A percentile compares a stretch with the other conserved stretches of the same genome.
Evolutionary conservation across 495 filamentous ascomycete genomes (phyloP).

Genomic region (Aeminium ludgeri): DNA sequence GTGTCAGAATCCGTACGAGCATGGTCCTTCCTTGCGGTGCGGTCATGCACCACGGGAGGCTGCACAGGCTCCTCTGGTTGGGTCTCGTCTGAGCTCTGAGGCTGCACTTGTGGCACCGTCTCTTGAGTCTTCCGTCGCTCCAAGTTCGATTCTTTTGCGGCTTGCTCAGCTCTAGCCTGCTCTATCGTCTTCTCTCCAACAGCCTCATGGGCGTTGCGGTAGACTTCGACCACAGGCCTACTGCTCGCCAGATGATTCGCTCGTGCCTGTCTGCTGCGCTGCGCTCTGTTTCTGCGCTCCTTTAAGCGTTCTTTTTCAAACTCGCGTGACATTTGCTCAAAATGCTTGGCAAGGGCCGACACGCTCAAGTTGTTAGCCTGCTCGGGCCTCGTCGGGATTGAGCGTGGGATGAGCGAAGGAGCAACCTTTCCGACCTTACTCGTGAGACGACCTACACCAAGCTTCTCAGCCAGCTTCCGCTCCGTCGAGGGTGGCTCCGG

Average conservation of each 20-base stretch:
- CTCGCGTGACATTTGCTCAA: constrained; percentile 88
- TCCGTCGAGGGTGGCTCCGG: constrained; percentile 9
- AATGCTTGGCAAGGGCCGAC: constrained; percentile 77
- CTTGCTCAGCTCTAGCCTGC: background rate
- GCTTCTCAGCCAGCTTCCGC: constrained; percentile 19
- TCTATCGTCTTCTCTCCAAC: constrained; percentile 48
- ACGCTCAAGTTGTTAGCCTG: constrained; percentile 45
- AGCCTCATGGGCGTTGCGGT: constrained; percentile 79
- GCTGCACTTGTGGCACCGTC: background rate
- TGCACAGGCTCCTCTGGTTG: background rate
- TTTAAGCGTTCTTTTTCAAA: constrained; percentile 88
- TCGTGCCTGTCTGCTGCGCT: constrained; percentile 62
- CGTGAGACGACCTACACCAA: constrained; percentile 13
- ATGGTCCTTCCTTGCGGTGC: background rate
- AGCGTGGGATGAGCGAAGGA: constrained; percentile 69
- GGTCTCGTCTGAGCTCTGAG: background rate
- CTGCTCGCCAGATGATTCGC: constrained; percentile 84
- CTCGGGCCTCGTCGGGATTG: constrained; percentile 47
- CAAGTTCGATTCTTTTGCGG: background rate
- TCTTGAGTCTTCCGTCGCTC: background rate
- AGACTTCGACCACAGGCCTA: constrained; percentile 90
- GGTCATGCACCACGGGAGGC: background rate
- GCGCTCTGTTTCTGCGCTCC: constrained; percentile 64
- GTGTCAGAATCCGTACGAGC: constrained; percentile 31
- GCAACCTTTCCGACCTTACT: constrained; percentile 15